Base-by-base conservation (phyloP, 2,329 filamentous ascomycete species). In the Neoascochyta sp. region DNA sequence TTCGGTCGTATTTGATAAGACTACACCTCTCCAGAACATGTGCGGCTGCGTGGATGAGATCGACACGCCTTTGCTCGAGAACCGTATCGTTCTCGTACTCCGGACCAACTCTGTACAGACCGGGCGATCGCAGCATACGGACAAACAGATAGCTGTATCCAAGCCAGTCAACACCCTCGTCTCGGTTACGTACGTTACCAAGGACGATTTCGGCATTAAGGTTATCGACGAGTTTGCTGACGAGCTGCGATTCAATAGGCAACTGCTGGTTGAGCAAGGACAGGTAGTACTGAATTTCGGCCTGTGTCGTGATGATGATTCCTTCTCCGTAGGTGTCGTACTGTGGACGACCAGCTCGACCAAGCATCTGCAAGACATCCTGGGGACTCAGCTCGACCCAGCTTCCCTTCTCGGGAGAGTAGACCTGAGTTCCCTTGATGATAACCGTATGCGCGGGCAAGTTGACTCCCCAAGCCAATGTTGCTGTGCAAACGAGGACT, bases 381-480 rank as follows among this genome's bases (percentile, higher is more conserved):
- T 98, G 92, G 9, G 92, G 92, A 55, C 89, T 95, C 31, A 98
- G 68, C 61, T 98, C 93, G 12, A 98, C 89, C 90, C 92, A 98
- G 63, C 86, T 92, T 69, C 92, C 92, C 69, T 95, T 96, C 61
- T 98, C 92, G 0, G 92, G 92, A 0, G 92, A 96, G 67, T 98
- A 98, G 12, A 98, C 83, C 57, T 95, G 88, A 1, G 92, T 98
- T 32, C 92, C 92, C 67, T 98, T 98, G 71, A 98, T 98, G 57
- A 98, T 90, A 54, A 98, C 92, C 1, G 92, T 96, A 57, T 98
- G 92, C 2, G 92, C 92, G 4, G 92, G 92, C 57, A 98, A 69
- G 64, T 98, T 98, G 58, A 98, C 92, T 78, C 92, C 92, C 92
- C 92, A 98, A 14, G 92, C 92, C 30, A 98, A 73, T n/a, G 92